A percentile compares a stretch with the other conserved stretches of the same genome.
These are phyloP conservation scores for Cryphonectria nitschkei DNA, from an alignment of 2,329 filamentous ascomycete genomes.

Conservation along the genomic window DNA sequence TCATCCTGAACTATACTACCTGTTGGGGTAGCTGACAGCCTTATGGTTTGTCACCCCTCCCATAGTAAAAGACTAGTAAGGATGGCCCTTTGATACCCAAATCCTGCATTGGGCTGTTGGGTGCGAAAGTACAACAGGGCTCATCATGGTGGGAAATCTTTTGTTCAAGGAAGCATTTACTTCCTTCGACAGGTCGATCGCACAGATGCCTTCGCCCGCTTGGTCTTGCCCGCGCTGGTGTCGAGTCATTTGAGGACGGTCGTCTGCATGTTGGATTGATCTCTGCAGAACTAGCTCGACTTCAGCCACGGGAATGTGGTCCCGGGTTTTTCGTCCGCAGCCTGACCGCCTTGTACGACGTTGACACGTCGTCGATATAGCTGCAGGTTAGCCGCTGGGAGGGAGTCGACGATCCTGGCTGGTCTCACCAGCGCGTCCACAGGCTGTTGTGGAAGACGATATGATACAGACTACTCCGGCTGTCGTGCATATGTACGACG, in stretches of 20 bases:
- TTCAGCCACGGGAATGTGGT: slow-evolving; percentile 7
- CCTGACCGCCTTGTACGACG: slow-evolving; percentile 16
- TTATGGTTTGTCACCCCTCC: slow-evolving; percentile 15
- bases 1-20: slow-evolving; percentile 7
- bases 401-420: background rate
- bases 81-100: background rate
- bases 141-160: background rate
- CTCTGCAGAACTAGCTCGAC: slow-evolving; percentile 14
- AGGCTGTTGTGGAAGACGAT: background rate
- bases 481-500: background rate
- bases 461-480: background rate
- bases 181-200: background rate
- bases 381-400: slow-evolving; percentile 23
- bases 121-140: background rate
- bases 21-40: slow-evolving; percentile 26
- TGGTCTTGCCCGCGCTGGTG: background rate
- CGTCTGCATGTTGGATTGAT: slow-evolving; percentile 23
- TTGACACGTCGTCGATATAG: slow-evolving; percentile 17
- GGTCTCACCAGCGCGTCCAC: slow-evolving; percentile 12
- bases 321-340: background rate
- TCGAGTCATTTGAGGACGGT: slow-evolving; percentile 5
- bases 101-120: background rate
- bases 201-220: background rate
- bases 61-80: background rate
- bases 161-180: background rate